Conservation (phyloP, 202 grass and related monocot genomes). For the Dendrocalamus latiflorus region DNA sequence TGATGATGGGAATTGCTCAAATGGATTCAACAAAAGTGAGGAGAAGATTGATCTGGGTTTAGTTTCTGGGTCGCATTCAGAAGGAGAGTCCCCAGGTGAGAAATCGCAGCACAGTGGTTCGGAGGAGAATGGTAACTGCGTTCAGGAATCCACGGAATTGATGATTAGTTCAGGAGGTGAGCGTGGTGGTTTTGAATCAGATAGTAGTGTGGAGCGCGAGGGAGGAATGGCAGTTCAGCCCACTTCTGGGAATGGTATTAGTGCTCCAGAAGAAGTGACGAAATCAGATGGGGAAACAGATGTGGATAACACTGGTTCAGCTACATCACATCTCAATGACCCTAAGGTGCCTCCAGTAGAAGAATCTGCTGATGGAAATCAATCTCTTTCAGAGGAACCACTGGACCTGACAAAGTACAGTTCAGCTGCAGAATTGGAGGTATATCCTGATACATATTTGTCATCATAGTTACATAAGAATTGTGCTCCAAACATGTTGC, state of each 20-base stretch:
- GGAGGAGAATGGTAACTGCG: slow-evolving; percentile 32
- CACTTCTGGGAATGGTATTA: slow-evolving; percentile 18
- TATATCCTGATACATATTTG: slow-evolving; percentile 24
- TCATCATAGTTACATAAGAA: too few relatives aligned
- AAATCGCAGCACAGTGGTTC: slow-evolving; percentile 41
- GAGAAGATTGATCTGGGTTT: slow-evolving; percentile 36
- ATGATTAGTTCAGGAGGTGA: slow-evolving; percentile 24
- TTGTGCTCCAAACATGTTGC: too few relatives aligned
- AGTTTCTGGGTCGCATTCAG: slow-evolving; percentile 45
- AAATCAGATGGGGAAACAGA: slow-evolving; percentile 24
- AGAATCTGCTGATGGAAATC: slow-evolving; percentile 1
- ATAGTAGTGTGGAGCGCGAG: slow-evolving; percentile 31
- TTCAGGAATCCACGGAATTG: slow-evolving; percentile 14
- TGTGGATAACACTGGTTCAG: slow-evolving; percentile 13
- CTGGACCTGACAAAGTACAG: slow-evolving; percentile 52
- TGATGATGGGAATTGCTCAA: slow-evolving; percentile 61
- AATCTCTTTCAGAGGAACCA: slow-evolving; percentile 28
- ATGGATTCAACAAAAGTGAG: slow-evolving; percentile 46
- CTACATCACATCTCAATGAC: slow-evolving; percentile 20
- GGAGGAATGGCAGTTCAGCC: slow-evolving; percentile 20
- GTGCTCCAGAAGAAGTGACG: slow-evolving; percentile 9
- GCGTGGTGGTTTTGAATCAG: slow-evolving; percentile 36
- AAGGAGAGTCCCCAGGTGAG: slow-evolving; percentile 54
- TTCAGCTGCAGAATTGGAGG: slow-evolving; percentile 71
- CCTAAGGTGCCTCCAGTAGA: slow-evolving; percentile 12